Percentiles rank a stretch among this genome's conserved stretches.
These are phyloP conservation scores for Acanthamoeba triangularis DNA, from an alignment of 208 protist genomes.

Conservation along the genomic window DNA sequence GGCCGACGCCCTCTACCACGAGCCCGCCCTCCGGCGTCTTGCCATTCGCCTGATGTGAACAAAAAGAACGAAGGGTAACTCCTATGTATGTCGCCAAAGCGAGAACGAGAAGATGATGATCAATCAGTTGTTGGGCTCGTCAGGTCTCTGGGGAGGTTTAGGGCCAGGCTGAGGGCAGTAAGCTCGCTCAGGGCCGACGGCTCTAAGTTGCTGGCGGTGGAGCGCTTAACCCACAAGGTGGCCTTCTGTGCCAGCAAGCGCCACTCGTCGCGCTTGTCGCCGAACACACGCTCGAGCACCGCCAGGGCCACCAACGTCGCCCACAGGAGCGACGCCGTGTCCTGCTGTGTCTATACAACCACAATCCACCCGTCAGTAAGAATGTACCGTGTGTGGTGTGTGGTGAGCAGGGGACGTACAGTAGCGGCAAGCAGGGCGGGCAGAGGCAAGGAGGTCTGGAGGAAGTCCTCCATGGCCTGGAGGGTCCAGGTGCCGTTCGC, in stretches of 20 bases:
- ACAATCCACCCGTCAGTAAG: neutral
- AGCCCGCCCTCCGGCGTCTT: too few species aligned
- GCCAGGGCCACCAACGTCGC: conserved; percentile 20
- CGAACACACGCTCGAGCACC: neutral
- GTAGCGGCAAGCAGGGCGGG: neutral
- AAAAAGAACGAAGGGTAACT: neutral
- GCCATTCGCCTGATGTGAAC: too few species aligned
- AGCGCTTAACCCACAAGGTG: neutral
- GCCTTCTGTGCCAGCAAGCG: conserved; percentile 16
- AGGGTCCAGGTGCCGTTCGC: conserved; percentile 1
- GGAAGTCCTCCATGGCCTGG: neutral
- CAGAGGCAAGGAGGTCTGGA: neutral
- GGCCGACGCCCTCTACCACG: too few species aligned
- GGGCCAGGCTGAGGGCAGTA: neutral
- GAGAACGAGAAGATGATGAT: neutral
- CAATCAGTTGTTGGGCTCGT: too few species aligned
- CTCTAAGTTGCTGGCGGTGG: neutral
- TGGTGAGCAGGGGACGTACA: neutral
- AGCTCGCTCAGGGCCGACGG: neutral
- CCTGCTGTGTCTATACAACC: neutral
- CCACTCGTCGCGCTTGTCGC: neutral
- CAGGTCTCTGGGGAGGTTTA: neutral
- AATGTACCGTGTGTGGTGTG: neutral
- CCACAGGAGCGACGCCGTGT: neutral
- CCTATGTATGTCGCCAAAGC: neutral